phyloP scores from a whole-genome alignment of 2,329 filamentous ascomycete species.

The Fusarium newnesense region DNA sequence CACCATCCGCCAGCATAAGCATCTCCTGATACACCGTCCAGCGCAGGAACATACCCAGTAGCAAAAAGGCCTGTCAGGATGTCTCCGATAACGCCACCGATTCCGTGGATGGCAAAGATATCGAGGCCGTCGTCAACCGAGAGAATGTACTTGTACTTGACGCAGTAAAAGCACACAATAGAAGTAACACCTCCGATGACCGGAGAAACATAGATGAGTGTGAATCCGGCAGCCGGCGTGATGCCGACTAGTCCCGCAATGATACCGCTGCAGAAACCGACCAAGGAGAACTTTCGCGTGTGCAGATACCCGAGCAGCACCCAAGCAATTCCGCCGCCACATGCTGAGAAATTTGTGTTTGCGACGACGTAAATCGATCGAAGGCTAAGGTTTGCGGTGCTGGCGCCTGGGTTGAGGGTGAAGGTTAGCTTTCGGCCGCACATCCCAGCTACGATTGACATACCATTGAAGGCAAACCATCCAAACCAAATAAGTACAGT shows the following conservation, averaged over 20 bases:
- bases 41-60: conserved; percentile 57
- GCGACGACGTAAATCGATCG: conserved; percentile 65
- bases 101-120: conserved; percentile 68
- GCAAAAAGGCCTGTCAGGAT: conserved; percentile 69
- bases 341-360: conserved; percentile 68
- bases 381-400: conserved; percentile 61
- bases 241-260: conserved; percentile 68
- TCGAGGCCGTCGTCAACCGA: conserved; percentile 68
- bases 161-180: conserved; percentile 57
- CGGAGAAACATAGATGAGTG: conserved; percentile 61
- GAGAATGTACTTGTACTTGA: conserved; percentile 61
- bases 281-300: conserved; percentile 45
- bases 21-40: conserved; percentile 60
- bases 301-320: conserved; percentile 62
- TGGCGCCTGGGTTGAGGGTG: conserved; percentile 38
- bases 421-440: neutral
- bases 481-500: conserved; percentile 74
- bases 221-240: conserved; percentile 66
- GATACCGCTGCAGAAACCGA: conserved; percentile 58
- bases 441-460: too few relatives aligned
- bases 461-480: conserved; percentile 65
- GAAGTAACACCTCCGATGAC: conserved; percentile 64
- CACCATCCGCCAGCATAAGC: conserved; percentile 60
- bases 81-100: conserved; percentile 68
- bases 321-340: conserved; percentile 64